Percentiles rank a stretch among this genome's conserved stretches.
phyloP scores from a whole-genome alignment of 2,329 filamentous ascomycete species.

The Alternaria tenuissima region DNA sequence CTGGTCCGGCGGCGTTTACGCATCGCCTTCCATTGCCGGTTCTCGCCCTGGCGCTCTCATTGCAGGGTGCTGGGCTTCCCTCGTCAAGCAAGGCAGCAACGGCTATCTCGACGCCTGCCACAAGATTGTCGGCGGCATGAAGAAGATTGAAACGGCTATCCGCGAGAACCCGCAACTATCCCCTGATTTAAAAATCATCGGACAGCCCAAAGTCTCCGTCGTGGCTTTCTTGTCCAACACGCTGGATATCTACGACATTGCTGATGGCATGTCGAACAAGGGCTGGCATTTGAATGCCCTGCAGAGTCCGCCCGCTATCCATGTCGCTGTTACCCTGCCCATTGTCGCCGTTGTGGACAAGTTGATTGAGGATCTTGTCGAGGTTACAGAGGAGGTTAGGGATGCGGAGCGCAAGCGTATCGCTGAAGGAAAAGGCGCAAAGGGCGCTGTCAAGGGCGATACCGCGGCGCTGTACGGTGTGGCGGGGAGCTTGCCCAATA shows the following conservation, averaged over 20 bases:
- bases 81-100: constrained; percentile 86
- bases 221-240: constrained; percentile 84
- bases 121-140: constrained; percentile 85
- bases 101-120: constrained; percentile 89
- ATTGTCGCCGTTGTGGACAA: constrained; percentile 82
- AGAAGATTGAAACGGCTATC: constrained; percentile 80
- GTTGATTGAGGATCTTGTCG: constrained; percentile 74
- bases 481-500: constrained; percentile 92
- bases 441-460: constrained; percentile 72
- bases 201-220: constrained; percentile 86
- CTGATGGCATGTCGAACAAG: constrained; percentile 81
- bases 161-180: constrained; percentile 72
- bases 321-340: constrained; percentile 91
- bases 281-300: constrained; percentile 98
- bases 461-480: constrained; percentile 92
- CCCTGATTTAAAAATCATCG: constrained; percentile 79
- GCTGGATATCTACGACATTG: constrained; percentile 94
- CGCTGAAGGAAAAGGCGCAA: constrained; percentile 71
- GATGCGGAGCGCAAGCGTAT: constrained; percentile 80
- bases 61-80: constrained; percentile 91
- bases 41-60: constrained; percentile 93
- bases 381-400: constrained; percentile 72
- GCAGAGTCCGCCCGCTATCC: constrained; percentile 89
- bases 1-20: constrained; percentile 96
- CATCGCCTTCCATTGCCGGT: constrained; percentile 88